Evolutionary conservation across 2,329 filamentous ascomycete species (phyloP).

Genomic region (Alternaria incomplexa): DNA sequence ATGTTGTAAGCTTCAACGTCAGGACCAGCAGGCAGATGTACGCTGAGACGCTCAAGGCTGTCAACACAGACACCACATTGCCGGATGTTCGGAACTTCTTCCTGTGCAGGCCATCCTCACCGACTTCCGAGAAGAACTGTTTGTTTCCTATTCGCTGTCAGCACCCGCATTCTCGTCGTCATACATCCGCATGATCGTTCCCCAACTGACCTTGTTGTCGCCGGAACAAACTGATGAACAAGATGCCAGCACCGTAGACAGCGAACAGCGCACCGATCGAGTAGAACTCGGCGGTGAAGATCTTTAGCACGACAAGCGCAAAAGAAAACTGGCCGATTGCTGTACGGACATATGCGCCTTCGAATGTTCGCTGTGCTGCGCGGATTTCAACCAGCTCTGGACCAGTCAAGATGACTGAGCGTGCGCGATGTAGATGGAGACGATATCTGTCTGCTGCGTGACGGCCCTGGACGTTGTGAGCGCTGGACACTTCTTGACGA

Average conservation of each 20-base stretch:
- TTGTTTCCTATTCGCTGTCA: constrained; percentile 65
- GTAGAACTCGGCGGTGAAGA: constrained; percentile 97
- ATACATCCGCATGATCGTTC: neutral
- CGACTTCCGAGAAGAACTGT: constrained; percentile 80
- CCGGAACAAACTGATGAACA: constrained; percentile 83
- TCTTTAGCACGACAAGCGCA: constrained; percentile 90
- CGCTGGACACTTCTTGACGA: neutral
- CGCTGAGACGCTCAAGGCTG: constrained; percentile 66
- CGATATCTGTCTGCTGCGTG: constrained; percentile 77
- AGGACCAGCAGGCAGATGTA: constrained; percentile 66
- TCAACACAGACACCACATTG: constrained; percentile 69
- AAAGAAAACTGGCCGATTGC: constrained; percentile 95
- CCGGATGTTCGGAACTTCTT: constrained; percentile 70
- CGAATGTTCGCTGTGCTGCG: constrained; percentile 93
- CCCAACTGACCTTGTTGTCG: constrained; percentile 70
- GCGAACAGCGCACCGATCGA: constrained; percentile 95
- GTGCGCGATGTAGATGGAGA: constrained; percentile 81
- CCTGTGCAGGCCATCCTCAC: constrained; percentile 65
- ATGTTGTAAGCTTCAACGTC: constrained; percentile 57
- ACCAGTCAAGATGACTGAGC: constrained; percentile 79
- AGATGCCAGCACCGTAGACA: constrained; percentile 83
- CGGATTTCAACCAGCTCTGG: constrained; percentile 92
- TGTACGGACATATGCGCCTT: constrained; percentile 95
- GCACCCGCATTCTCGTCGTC: neutral
- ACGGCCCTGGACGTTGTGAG: constrained; percentile 47